Conservation (phyloP, 306 rosid genomes). For the Dicorynia guianensis region DNA sequence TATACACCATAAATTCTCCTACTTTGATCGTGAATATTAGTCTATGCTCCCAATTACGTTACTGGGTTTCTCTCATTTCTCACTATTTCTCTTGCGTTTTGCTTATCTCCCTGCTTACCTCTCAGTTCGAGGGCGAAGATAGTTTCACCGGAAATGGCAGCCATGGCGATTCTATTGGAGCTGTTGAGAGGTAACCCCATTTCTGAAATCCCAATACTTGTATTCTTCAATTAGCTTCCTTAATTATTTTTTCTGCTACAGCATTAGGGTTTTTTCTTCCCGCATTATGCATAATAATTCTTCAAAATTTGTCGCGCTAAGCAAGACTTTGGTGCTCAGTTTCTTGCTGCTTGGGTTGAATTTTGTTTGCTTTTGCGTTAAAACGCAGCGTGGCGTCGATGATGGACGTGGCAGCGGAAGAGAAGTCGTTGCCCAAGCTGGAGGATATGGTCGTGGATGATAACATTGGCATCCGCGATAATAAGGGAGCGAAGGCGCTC, state of each 20-base stretch:
- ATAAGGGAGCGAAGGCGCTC: too few species aligned
- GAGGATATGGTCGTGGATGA: slow-evolving; percentile 23
- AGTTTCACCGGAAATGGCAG: slow-evolving; percentile 53
- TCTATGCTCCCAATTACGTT: slow-evolving; percentile 54
- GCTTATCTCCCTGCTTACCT: neutral
- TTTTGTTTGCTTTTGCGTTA: neutral
- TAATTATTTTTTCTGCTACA: neutral
- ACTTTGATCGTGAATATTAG: slow-evolving; percentile 1
- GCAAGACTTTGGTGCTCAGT: neutral
- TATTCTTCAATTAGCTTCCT: slow-evolving; percentile 6
- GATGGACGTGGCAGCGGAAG: slow-evolving; percentile 43
- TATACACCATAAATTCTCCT: slow-evolving; percentile 44
- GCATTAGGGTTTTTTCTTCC: slow-evolving; percentile 61
- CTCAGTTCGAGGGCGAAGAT: slow-evolving; percentile 55
- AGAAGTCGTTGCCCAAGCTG: slow-evolving; percentile 6
- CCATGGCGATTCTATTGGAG: slow-evolving; percentile 59
- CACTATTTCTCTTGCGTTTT: slow-evolving; percentile 28
- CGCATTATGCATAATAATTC: slow-evolving; percentile 15
- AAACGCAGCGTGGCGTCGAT: slow-evolving; percentile 60
- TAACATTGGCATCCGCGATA: neutral
- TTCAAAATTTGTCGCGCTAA: slow-evolving; percentile 22
- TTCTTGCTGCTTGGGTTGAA: slow-evolving; percentile 9
- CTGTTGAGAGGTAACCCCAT: slow-evolving; percentile 62
- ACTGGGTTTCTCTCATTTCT: slow-evolving; percentile 42
- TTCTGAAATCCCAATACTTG: neutral